A percentile compares a stretch with the other conserved stretches of the same genome.
phyloP scores from a whole-genome alignment of 208 protist species.

The Acanthamoeba lenticulata region DNA sequence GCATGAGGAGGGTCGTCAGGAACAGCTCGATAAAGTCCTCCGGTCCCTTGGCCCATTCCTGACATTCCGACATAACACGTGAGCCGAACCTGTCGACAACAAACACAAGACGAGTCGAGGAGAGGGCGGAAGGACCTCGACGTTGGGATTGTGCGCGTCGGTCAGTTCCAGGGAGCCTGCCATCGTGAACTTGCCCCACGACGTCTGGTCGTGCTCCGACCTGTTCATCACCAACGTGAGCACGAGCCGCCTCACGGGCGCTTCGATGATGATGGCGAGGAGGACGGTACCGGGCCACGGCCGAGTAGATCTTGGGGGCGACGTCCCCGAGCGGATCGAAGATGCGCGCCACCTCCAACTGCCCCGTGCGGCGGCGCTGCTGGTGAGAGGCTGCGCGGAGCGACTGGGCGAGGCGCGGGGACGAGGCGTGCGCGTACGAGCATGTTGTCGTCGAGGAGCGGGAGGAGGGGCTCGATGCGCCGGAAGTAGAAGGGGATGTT shows the following conservation, averaged over 20 bases:
- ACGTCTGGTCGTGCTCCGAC: background rate
- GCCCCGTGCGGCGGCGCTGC: too few species aligned
- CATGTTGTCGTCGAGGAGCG: slow-evolving; percentile 1
- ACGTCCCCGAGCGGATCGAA: slow-evolving; percentile 13
- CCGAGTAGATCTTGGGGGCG: background rate
- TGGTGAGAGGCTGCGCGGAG: too few species aligned
- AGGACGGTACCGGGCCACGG: background rate
- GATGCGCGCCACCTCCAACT: slow-evolving; percentile 1
- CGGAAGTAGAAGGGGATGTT: slow-evolving; percentile 26
- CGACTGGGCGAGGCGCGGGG: too few species aligned
- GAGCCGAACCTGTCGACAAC: background rate
- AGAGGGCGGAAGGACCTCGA: background rate
- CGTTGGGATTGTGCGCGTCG: slow-evolving; percentile 4
- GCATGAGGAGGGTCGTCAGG: background rate
- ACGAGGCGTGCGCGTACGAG: background rate
- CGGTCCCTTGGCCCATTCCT: background rate
- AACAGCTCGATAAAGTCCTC: slow-evolving; percentile 40
- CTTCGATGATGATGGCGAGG: background rate
- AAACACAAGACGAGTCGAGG: too few species aligned
- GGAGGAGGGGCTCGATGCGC: background rate
- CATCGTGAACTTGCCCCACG: slow-evolving; percentile 5
- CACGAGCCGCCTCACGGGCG: background rate
- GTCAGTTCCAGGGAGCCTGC: background rate
- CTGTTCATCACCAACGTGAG: background rate
- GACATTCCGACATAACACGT: background rate